Percentiles rank a stretch among this genome's conserved stretches.
Evolutionary conservation across 768 basidiomycete genomes (phyloP).

Genomic region (Mycena vitilis): DNA sequence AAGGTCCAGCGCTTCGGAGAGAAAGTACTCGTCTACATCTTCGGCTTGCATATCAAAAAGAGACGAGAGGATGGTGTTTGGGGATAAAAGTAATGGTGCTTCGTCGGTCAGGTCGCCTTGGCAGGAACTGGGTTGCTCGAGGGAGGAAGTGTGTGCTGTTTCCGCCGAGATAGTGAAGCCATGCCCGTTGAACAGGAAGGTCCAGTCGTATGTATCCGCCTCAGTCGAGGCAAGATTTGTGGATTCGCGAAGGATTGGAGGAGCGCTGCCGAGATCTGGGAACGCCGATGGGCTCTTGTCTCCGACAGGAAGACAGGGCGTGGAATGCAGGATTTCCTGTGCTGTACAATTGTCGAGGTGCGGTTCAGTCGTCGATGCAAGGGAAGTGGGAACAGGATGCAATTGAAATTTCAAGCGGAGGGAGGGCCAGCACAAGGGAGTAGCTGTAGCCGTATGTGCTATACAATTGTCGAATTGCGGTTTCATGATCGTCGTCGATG

Average conservation of each 20-base stretch:
- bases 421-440: not conserved
- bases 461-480: too few relatives aligned
- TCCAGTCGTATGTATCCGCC: not conserved
- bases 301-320: too few relatives aligned
- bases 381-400: too few relatives aligned
- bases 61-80: not conserved
- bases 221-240: not conserved
- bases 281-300: too few relatives aligned
- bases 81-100: not conserved
- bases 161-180: not conserved
- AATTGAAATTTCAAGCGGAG: not conserved
- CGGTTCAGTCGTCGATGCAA: not conserved
- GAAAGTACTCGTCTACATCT: not conserved
- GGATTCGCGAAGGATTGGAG: not conserved
- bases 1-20: not conserved
- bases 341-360: not conserved
- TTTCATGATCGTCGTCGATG: too few relatives aligned
- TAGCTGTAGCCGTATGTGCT: not conserved
- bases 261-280: too few relatives aligned
- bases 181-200: not conserved
- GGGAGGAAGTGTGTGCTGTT: not conserved
- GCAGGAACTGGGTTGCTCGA: not conserved
- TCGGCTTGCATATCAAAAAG: not conserved
- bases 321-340: too few relatives aligned
- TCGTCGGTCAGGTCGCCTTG: not conserved